A percentile compares a stretch with the other conserved stretches of the same genome.
phyloP scores from a whole-genome alignment of 2,329 filamentous ascomycete species.

The Lecanicillium sp. region DNA sequence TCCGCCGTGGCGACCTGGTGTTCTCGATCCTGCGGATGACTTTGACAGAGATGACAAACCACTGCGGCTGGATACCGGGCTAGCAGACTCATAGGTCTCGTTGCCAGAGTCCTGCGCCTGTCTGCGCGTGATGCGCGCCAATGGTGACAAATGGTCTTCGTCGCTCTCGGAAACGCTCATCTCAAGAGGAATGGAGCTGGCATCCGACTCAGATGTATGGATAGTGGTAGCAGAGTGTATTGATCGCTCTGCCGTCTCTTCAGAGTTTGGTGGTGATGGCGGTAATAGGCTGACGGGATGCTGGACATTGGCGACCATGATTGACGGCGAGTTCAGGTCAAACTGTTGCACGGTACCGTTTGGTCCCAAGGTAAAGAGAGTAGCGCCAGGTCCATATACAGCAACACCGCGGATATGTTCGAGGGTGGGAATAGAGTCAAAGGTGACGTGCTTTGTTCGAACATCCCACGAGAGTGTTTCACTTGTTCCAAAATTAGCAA shows the following conservation, averaged over 20 bases:
- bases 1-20: constrained; percentile 38
- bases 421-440: constrained; percentile 77
- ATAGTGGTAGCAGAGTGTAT: constrained; percentile 38
- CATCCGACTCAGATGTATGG: constrained; percentile 44
- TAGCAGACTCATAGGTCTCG: constrained; percentile 55
- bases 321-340: constrained; percentile 74
- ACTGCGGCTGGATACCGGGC: constrained; percentile 57
- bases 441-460: constrained; percentile 92
- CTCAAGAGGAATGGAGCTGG: constrained; percentile 47
- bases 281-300: constrained; percentile 73
- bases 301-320: constrained; percentile 80
- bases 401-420: constrained; percentile 75
- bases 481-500: constrained; percentile 36
- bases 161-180: constrained; percentile 63
- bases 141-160: constrained; percentile 66
- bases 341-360: constrained; percentile 93
- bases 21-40: constrained; percentile 48
- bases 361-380: constrained; percentile 80
- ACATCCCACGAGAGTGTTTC: constrained; percentile 97
- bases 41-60: constrained; percentile 51
- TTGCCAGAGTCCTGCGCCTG: constrained; percentile 55
- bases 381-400: constrained; percentile 84
- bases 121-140: constrained; percentile 68
- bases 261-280: constrained; percentile 75
- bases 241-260: constrained; percentile 55